phyloP scores from a whole-genome alignment of 129 eudicot species.

The Chrysanthemum makinoi region DNA sequence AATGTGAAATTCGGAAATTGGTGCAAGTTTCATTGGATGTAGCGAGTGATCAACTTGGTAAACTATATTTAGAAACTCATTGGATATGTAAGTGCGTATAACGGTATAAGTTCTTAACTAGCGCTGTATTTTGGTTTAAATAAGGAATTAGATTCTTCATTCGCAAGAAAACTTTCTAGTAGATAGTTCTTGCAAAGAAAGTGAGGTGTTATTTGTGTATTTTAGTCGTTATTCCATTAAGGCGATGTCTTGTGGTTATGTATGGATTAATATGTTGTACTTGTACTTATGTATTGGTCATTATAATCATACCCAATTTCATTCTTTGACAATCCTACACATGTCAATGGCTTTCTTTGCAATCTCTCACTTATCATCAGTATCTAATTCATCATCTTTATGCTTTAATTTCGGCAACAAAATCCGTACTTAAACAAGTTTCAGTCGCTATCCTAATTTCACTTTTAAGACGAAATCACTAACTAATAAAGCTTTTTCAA shows the following conservation, averaged over 20 bases:
- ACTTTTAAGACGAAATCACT: constrained; percentile 26
- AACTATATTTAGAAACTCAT: background rate
- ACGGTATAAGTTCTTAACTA: background rate
- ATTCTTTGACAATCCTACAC: background rate
- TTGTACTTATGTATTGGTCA: too few relatives aligned
- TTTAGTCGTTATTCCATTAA: constrained; percentile 1
- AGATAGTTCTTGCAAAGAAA: background rate
- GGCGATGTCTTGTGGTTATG: constrained; percentile 1
- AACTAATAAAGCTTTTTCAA: constrained; percentile 49
- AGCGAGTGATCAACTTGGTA: background rate
- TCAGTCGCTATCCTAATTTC: constrained; percentile 16
- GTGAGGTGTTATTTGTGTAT: background rate
- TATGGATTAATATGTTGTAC: background rate
- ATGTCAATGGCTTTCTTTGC: constrained; percentile 52
- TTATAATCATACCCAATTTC: background rate
- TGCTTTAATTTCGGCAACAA: constrained; percentile 27
- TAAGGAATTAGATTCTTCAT: background rate
- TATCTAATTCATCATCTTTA: constrained; percentile 24
- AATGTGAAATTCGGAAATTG: background rate
- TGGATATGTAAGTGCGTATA: background rate
- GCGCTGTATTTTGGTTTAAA: background rate
- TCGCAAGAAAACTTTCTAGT: background rate
- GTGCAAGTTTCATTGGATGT: background rate
- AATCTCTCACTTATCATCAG: constrained; percentile 27
- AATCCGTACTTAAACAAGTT: constrained; percentile 15